A percentile compares a stretch with the other conserved stretches of the same genome.
Evolutionary conservation across 164 flowering plant species (phyloP).

Genomic region (Platanus orientalis): DNA sequence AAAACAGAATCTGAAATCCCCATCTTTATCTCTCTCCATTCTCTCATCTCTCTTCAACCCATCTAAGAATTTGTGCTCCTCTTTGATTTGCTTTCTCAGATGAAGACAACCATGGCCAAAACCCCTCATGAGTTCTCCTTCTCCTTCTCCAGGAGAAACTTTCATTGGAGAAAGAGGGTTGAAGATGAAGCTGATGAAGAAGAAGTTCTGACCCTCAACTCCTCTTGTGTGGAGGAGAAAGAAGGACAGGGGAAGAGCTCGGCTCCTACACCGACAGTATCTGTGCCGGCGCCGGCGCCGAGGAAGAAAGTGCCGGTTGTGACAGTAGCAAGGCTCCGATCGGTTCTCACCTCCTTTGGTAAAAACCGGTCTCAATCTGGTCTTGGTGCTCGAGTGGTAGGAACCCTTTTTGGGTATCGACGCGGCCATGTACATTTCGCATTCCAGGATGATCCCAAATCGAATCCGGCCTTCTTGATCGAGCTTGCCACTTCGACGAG

Average conservation of each 20-base stretch:
- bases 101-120: constrained; percentile 65
- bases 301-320: constrained; percentile 21
- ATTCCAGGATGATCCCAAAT: constrained; percentile 58
- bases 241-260: constrained; percentile 2
- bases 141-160: constrained; percentile 79
- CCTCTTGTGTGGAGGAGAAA: constrained; percentile 21
- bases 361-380: constrained; percentile 30
- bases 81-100: constrained; percentile 16
- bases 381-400: constrained; percentile 49
- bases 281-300: no score
- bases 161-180: constrained; percentile 52
- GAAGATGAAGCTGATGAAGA: constrained; percentile 45
- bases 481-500: constrained; percentile 75
- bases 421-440: constrained; percentile 85
- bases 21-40: no score
- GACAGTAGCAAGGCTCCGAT: constrained; percentile 44
- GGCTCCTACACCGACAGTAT: no score
- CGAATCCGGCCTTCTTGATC: constrained; percentile 59
- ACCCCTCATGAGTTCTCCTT: constrained; percentile 68
- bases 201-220: constrained; percentile 30
- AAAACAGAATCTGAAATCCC: constrained; percentile 7
- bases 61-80: no score
- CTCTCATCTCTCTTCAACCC: no score
- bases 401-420: constrained; percentile 83
- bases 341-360: constrained; percentile 39